phyloP scores from a whole-genome alignment of 805 yeast genomes.

The Candida chauliodis region DNA sequence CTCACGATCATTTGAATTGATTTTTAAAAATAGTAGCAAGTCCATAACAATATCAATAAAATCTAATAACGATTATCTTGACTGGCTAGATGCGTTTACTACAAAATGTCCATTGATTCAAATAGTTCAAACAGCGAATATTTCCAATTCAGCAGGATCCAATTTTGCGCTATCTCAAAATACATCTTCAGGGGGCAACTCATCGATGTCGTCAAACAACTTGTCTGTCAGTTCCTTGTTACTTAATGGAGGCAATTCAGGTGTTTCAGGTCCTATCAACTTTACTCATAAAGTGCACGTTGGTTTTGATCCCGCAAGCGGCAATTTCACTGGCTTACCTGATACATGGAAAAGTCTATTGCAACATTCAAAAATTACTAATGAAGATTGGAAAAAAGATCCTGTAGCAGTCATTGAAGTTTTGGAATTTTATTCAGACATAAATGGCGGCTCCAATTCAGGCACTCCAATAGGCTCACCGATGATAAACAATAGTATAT shows the following conservation, averaged over 20 bases:
- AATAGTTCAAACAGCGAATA: slow-evolving; percentile 19
- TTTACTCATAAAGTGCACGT: slow-evolving; percentile 93
- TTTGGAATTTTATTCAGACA: slow-evolving; percentile 51
- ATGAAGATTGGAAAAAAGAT: slow-evolving; percentile 60
- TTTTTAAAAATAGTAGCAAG: slow-evolving; percentile 50
- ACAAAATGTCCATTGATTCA: slow-evolving; percentile 66
- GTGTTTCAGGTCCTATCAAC: slow-evolving; percentile 87
- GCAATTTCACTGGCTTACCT: slow-evolving; percentile 54
- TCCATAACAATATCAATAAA: slow-evolving; percentile 74
- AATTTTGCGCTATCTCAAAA: slow-evolving; percentile 7
- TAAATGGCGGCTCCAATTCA: slow-evolving; percentile 36
- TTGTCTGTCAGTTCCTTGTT: slow-evolving; percentile 14
- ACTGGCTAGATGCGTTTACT: slow-evolving; percentile 88
- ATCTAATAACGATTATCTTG: slow-evolving; percentile 72
- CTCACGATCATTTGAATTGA: slow-evolving; percentile 62
- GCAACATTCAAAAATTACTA: slow-evolving; percentile 57
- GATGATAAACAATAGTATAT: slow-evolving; percentile 6
- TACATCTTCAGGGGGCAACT: slow-evolving; percentile 1
- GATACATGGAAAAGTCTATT: slow-evolving; percentile 55
- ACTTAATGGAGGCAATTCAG: slow-evolving; percentile 8
- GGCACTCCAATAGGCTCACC: slow-evolving; percentile 28
- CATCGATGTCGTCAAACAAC: slow-evolving; percentile 15
- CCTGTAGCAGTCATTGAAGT: slow-evolving; percentile 65
- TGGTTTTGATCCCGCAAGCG: slow-evolving; percentile 76
- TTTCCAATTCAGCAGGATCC: background rate